These are phyloP conservation scores for Pseudogymnoascus sp. DNA, from an alignment of 2,329 filamentous ascomycete species.

Conservation along the genomic window DNA sequence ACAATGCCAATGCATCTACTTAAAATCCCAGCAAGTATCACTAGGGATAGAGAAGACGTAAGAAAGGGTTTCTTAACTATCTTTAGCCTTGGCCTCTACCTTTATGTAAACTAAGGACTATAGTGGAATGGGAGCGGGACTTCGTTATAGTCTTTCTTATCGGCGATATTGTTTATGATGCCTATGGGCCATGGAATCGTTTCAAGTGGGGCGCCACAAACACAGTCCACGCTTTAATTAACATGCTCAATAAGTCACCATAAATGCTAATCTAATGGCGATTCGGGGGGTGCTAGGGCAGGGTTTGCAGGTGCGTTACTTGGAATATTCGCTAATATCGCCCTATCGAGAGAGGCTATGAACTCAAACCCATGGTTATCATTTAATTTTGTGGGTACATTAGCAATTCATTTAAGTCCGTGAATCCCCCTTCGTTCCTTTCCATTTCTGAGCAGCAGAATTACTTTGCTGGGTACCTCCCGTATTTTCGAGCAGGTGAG, in stretches of 20 bases:
- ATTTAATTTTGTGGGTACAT: neutral
- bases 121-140: neutral
- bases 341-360: neutral
- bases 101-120: neutral
- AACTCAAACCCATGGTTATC: neutral
- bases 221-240: neutral
- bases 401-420: neutral
- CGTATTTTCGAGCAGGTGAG: neutral
- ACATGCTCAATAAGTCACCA: neutral
- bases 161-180: neutral
- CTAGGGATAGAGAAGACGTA: too few species aligned
- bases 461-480: neutral
- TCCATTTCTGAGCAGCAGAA: neutral
- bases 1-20: too few species aligned
- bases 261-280: neutral
- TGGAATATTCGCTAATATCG: neutral
- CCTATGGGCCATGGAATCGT: neutral
- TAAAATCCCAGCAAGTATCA: too few species aligned
- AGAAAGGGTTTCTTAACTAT: too few species aligned
- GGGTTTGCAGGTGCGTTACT: neutral
- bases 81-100: too few species aligned
- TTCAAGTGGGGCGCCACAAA: neutral
- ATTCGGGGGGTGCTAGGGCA: neutral
- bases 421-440: neutral
- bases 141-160: neutral